Base-by-base conservation (phyloP, 2,329 filamentous ascomycete species). In the Botrytis elliptica region DNA sequence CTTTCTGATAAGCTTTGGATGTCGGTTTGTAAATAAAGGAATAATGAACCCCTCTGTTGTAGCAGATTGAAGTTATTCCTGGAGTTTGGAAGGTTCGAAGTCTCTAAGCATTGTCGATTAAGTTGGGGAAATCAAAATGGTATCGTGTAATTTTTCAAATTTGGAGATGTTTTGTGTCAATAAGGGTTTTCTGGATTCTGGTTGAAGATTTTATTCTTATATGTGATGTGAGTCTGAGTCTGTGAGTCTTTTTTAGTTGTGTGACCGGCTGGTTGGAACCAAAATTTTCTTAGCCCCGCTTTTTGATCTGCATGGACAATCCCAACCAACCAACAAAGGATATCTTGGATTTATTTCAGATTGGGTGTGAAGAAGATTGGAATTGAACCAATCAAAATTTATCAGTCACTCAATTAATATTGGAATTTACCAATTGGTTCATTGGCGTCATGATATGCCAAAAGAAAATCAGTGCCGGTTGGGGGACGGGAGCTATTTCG, bases 31-130 rank as follows among this genome's bases (percentile, higher is more conserved):
- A 29, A 66, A 74, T 73, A 62, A 46, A 72, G 72, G 71, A 72
- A 72, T 69, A 55, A 69, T 72, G 22, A 72, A 59, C 71, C 64
- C 49, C 71, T 72, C 71, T 72, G 71, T 46, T 33, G 36, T 38
- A 29, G 63, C 71, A 71, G 60, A 70, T 64, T 62, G 67, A 70
- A 57, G 33, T 78, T 78, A 79, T 42, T 74, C 75, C 73, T 79
- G 78, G 22, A 79, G 73, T 72, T 79, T 79, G 29, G 75, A 76
- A 52, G 78, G 78, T 75, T 79, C 78, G 70, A 79, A 79, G 66
- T 77, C 78, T 76, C 78, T 76, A 69, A 79, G 76, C 78, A 79
- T 79, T 68, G 76, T 79, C 75, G 70, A 76, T 69, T 59, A 72
- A 52, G 63, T 68, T 72, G 40, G 40, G 52, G 71, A 69, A 60